Evolutionary conservation across 768 basidiomycete genomes (phyloP).

Genomic region (Suillus alpinus): DNA sequence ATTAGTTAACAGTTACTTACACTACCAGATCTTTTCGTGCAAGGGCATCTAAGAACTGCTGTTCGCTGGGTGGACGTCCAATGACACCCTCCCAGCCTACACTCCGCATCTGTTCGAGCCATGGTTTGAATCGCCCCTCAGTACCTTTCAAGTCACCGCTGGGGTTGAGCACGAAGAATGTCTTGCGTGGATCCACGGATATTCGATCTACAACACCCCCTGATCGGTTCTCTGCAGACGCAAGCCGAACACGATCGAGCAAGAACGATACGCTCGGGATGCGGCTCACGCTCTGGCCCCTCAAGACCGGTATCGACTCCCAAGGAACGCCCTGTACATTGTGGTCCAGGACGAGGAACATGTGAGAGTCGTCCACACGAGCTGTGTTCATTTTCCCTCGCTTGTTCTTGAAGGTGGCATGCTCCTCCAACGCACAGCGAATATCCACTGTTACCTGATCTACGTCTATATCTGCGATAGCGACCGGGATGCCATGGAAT

Average conservation of each 20-base stretch:
- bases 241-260: slow-evolving; percentile 72
- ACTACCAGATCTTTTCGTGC: slow-evolving; percentile 80
- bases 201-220: slow-evolving; percentile 41
- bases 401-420: slow-evolving; percentile 40
- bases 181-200: slow-evolving; percentile 60
- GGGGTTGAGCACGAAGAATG: slow-evolving; percentile 88
- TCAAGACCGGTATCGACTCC: slow-evolving; percentile 89
- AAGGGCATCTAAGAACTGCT: slow-evolving; percentile 76
- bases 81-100: slow-evolving; percentile 84
- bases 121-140: slow-evolving; percentile 76
- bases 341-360: slow-evolving; percentile 89
- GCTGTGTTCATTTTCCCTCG: slow-evolving; percentile 22
- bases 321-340: slow-evolving; percentile 88
- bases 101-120: slow-evolving; percentile 67
- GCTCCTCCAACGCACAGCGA: slow-evolving; percentile 71
- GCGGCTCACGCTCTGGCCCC: slow-evolving; percentile 86
- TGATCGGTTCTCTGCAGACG: slow-evolving; percentile 21
- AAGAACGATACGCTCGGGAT: slow-evolving; percentile 89
- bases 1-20: slow-evolving; percentile 48
- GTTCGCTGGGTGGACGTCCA: slow-evolving; percentile 76
- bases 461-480: slow-evolving; percentile 88
- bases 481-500: slow-evolving; percentile 86
- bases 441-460: slow-evolving; percentile 89
- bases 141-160: slow-evolving; percentile 87
- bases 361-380: slow-evolving; percentile 56